A percentile compares a stretch with the other conserved stretches of the same genome.
Conservation (phyloP, 148 eudicot genomes). For the Cornus controversa region DNA sequence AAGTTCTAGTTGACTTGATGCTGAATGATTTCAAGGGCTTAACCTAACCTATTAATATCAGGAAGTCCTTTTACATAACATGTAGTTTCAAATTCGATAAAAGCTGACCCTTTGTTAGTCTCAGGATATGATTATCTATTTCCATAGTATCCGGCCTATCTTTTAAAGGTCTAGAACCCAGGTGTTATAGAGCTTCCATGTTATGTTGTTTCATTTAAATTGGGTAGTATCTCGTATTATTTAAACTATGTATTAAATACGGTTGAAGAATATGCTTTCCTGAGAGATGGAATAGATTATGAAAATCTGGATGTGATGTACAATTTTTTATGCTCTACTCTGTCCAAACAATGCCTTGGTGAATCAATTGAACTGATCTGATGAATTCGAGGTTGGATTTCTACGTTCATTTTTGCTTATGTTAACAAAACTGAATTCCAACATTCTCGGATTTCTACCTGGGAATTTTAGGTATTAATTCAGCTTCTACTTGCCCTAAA, state of each 20-base stretch:
- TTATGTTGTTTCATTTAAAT: background rate
- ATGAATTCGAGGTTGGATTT: background rate
- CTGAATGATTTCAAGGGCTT: slow-evolving; percentile 32
- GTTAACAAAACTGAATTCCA: too few relatives aligned
- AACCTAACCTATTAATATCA: slow-evolving; percentile 48
- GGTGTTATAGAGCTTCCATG: slow-evolving; percentile 16
- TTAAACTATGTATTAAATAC: background rate
- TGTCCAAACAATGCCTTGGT: background rate
- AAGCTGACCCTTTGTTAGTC: slow-evolving; percentile 28
- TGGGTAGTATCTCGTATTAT: background rate
- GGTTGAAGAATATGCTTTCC: background rate
- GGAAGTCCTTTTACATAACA: slow-evolving; percentile 23
- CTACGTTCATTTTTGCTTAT: background rate
- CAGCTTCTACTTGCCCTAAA: too few relatives aligned
- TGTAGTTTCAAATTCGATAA: slow-evolving; percentile 30
- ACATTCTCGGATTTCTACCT: too few relatives aligned
- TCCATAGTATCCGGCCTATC: slow-evolving; percentile 22
- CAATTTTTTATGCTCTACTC: background rate
- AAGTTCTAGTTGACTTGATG: slow-evolving; percentile 18
- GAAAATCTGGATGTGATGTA: background rate
- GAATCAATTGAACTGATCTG: background rate
- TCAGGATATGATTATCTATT: slow-evolving; percentile 13
- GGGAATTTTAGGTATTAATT: too few relatives aligned
- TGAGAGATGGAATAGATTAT: background rate
- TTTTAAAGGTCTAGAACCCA: slow-evolving; percentile 25